phyloP scores from a whole-genome alignment of 164 flowering plant species.

The Santalum album region DNA sequence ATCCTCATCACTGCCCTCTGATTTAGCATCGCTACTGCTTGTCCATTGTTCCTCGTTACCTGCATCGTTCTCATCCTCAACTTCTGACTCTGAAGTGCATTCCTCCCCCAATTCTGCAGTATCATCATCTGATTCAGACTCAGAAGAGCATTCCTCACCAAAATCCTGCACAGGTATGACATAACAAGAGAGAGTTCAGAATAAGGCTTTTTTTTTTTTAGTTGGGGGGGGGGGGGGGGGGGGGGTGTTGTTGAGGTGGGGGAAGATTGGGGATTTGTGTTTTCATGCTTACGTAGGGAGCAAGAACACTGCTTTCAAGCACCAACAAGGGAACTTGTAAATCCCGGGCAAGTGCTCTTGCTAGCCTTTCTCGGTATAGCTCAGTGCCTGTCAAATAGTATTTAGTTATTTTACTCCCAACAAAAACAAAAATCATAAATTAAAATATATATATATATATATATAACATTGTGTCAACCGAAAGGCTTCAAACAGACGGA shows the following conservation, averaged over 20 bases:
- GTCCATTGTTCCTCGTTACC: slow-evolving; percentile 69
- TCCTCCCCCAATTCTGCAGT: slow-evolving; percentile 57
- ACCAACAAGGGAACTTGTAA: slow-evolving; percentile 77
- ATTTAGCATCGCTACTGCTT: slow-evolving; percentile 58
- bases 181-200: not conserved
- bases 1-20: slow-evolving; percentile 67
- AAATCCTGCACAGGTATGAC: slow-evolving; percentile 82
- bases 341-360: slow-evolving; percentile 85
- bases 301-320: slow-evolving; percentile 87
- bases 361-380: slow-evolving; percentile 88
- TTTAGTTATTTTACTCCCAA: not conserved
- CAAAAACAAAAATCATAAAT: not conserved
- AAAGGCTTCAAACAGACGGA: not conserved
- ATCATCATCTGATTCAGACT: slow-evolving; percentile 74
- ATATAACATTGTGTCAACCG: not conserved
- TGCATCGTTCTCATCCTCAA: slow-evolving; percentile 77
- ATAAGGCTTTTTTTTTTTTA: too few relatives aligned
- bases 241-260: too few relatives aligned
- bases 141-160: slow-evolving; percentile 60
- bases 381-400: slow-evolving; percentile 61
- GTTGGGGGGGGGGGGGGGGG: too few relatives aligned
- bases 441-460: not conserved
- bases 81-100: slow-evolving; percentile 60
- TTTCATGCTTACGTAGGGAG: slow-evolving; percentile 69
- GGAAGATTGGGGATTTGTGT: not conserved